Base-by-base conservation (phyloP, 2,329 filamentous ascomycete species). In the Xylariaceae sp. region DNA sequence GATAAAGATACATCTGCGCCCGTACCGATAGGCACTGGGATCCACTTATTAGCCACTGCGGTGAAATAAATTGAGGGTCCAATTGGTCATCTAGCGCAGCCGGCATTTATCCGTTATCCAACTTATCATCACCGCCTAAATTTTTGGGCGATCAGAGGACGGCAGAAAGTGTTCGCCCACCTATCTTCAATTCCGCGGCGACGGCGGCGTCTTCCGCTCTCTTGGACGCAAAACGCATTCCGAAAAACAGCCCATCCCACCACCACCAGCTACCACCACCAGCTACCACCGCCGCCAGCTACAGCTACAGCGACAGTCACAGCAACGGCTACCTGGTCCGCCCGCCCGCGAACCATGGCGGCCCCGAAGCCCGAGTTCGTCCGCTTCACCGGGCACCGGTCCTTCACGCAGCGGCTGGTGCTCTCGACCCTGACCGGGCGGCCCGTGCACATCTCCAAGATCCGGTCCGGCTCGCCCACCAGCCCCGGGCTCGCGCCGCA, bases 351-450 rank as follows among this genome's bases (percentile, higher is more conserved):
- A n/a, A 53, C 42, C 5, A 55, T 55, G 53, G 51, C 54, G 31
- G 29, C 46, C 24, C 45, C 52, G 16, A 50, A 64, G 45, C 60
- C 68, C 40, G 70, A 75, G 37, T 77, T 69, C 51, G 58, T 94
- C 37, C 78, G 79, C 47, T 89, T 98, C 58, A 90, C 84, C 32
- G 81, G 84, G 50, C 88, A 94, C 59, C 80, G 82, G 50, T 78
- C 83, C 47, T 81, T 98, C 41, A 72, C 84, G 22, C 80, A 87
- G 49, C 85, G 92, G 33, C 79, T 98, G 28, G 76, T 94, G 28
- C 79, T 98, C 35, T 79, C 92, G 14, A 96, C 92, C 3, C 77
- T 98, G 40, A 94, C 89, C 42, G 92, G 92, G 47, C 78, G 83
- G 23, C 80, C 92, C 3, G 67, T 96, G 36, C 88, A 90, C 62